Evolutionary conservation across 495 filamentous ascomycete species (phyloP).

Genomic region (Glutinoglossum americanum): DNA sequence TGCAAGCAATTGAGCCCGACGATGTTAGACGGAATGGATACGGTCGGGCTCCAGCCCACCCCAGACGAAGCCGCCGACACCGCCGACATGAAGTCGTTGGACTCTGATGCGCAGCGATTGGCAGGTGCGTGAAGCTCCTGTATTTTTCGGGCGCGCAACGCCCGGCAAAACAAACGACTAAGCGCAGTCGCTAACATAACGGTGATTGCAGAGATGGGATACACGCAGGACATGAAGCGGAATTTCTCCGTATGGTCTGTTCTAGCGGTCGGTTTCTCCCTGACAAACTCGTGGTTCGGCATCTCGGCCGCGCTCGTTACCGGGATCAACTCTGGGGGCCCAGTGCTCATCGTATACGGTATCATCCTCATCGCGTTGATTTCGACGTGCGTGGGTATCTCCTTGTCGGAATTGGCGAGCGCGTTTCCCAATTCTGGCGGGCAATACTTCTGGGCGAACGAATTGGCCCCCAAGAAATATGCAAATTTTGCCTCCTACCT

Average conservation of each 20-base stretch:
- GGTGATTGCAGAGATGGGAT: slow-evolving; percentile 28
- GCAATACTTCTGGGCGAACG: slow-evolving; percentile 41
- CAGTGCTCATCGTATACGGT: slow-evolving; percentile 37
- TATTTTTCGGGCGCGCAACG: neutral
- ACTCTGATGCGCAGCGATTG: neutral
- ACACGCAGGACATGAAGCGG: slow-evolving; percentile 32
- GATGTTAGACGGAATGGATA: neutral
- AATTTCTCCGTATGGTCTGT: slow-evolving; percentile 36
- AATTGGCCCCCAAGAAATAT: slow-evolving; percentile 31
- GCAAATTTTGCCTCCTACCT: slow-evolving; percentile 30
- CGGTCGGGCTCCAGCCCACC: neutral
- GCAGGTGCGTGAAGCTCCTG: neutral
- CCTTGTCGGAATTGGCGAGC: slow-evolving; percentile 33
- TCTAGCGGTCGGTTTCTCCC: slow-evolving; percentile 36
- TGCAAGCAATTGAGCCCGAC: neutral
- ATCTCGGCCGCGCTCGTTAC: slow-evolving; percentile 35
- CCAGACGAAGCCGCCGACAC: neutral
- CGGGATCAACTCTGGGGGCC: slow-evolving; percentile 38
- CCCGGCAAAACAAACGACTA: neutral
- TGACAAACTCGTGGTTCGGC: slow-evolving; percentile 45
- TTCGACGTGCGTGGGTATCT: slow-evolving; percentile 30
- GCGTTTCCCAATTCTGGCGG: slow-evolving; percentile 40
- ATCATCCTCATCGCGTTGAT: slow-evolving; percentile 32
- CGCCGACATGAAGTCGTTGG: neutral
- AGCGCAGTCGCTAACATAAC: neutral